Evolutionary conservation across 2,329 filamentous ascomycete species (phyloP).

Genomic region (Sarocladium strictum): DNA sequence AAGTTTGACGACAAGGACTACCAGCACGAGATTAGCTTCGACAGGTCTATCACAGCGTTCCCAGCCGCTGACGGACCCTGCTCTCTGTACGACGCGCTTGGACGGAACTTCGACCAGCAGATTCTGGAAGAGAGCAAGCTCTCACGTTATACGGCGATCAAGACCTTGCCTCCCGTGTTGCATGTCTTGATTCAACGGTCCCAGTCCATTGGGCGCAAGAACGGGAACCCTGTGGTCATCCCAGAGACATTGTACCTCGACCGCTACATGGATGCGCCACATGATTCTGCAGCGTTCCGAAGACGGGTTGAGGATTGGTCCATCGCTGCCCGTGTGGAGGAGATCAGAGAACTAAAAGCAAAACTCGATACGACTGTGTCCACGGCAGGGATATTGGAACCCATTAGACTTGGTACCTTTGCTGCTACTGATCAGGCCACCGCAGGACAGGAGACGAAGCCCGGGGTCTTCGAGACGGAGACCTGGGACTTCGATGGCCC

Average conservation of each 20-base stretch:
- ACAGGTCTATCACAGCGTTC: constrained; percentile 57
- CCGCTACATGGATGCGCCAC: constrained; percentile 69
- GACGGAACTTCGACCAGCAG: constrained; percentile 78
- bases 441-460: neutral
- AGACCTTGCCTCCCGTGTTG: constrained; percentile 73
- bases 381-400: neutral
- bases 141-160: constrained; percentile 64
- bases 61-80: constrained; percentile 42
- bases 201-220: constrained; percentile 68
- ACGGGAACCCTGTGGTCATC: constrained; percentile 71
- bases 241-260: constrained; percentile 80
- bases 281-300: constrained; percentile 54
- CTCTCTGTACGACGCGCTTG: constrained; percentile 78
- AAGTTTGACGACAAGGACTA: constrained; percentile 39
- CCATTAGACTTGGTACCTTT: neutral
- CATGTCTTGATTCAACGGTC: constrained; percentile 87
- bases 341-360: constrained; percentile 38
- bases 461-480: constrained; percentile 17
- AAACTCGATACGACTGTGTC: constrained; percentile 18
- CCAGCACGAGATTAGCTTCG: constrained; percentile 45
- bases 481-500: constrained; percentile 33
- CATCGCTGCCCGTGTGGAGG: constrained; percentile 58
- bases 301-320: constrained; percentile 68
- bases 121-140: constrained; percentile 60
- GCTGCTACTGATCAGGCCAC: neutral